A percentile compares a stretch with the other conserved stretches of the same genome.
Conservation (phyloP, 2,329 filamentous ascomycete species). For the Knoxdaviesia capensis region DNA sequence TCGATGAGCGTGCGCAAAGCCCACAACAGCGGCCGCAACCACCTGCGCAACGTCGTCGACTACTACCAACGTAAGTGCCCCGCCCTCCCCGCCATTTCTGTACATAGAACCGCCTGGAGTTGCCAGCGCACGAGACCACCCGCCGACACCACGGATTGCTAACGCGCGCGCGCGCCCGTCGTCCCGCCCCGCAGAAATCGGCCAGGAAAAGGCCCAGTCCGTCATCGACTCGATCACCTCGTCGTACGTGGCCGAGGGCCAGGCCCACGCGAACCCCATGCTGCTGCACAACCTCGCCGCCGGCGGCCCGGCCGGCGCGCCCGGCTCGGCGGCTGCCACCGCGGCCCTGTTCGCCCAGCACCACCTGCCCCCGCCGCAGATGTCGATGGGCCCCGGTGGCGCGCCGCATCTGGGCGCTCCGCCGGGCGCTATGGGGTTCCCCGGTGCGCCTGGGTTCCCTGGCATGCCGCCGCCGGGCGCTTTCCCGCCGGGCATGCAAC, state of each 20-base stretch:
- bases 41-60: constrained; percentile 90
- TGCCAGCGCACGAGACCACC: too few species aligned
- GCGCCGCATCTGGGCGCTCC: too few species aligned
- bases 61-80: constrained; percentile 71
- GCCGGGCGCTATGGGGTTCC: constrained; percentile 13
- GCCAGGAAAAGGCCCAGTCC: constrained; percentile 93
- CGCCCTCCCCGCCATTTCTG: background rate
- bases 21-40: constrained; percentile 91
- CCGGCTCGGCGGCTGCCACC: too few species aligned
- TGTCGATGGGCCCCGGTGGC: too few species aligned
- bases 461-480: constrained; percentile 16
- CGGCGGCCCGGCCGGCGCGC: constrained; percentile 21
- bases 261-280: constrained; percentile 71
- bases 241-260: constrained; percentile 86
- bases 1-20: constrained; percentile 99
- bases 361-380: too few species aligned
- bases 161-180: background rate
- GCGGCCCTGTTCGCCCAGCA: too few species aligned
- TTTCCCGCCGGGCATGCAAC: background rate
- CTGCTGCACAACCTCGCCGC: constrained; percentile 48
- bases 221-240: constrained; percentile 97
- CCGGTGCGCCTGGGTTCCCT: constrained; percentile 8
- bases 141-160: background rate
- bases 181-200: constrained; percentile 49
- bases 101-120: background rate